Conservation (phyloP, 2,329 filamentous ascomycete species). For the Tolypocladium album region DNA sequence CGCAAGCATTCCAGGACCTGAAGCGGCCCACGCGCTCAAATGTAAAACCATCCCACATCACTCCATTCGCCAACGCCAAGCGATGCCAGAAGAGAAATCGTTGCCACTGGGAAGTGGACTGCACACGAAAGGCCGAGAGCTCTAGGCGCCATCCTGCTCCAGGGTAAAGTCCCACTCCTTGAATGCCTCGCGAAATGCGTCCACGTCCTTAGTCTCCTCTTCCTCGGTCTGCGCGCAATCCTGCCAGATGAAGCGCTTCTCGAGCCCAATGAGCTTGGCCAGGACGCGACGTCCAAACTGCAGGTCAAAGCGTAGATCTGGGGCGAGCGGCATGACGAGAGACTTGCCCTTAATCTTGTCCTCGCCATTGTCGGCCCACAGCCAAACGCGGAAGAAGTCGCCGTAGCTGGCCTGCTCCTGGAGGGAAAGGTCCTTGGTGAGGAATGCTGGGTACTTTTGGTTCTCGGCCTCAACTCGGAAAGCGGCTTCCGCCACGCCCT, state of each 20-base stretch:
- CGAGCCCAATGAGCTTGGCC: conserved; percentile 75
- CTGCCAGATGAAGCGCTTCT: conserved; percentile 73
- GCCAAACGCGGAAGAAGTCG: conserved; percentile 75
- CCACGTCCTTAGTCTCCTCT: conserved; percentile 71
- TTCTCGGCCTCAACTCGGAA: conserved; percentile 88
- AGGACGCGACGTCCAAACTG: conserved; percentile 84
- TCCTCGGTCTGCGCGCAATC: conserved; percentile 67
- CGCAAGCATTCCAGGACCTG: neutral
- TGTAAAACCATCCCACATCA: neutral
- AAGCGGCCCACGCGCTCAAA: neutral
- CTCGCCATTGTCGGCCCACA: conserved; percentile 55
- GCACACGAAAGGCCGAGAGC: neutral
- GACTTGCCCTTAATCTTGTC: conserved; percentile 47
- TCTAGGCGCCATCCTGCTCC: conserved; percentile 4
- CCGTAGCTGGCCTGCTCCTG: conserved; percentile 34
- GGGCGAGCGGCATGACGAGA: conserved; percentile 63
- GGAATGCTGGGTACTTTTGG: conserved; percentile 40
- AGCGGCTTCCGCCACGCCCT: conserved; percentile 72
- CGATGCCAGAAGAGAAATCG: neutral
- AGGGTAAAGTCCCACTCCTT: conserved; percentile 77
- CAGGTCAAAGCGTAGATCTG: conserved; percentile 70
- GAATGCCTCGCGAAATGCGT: conserved; percentile 71
- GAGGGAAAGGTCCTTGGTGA: conserved; percentile 36
- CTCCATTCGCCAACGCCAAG: neutral
- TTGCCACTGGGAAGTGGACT: neutral